A percentile compares a stretch with the other conserved stretches of the same genome.
phyloP scores from a whole-genome alignment of 2,329 filamentous ascomycete species.

The Coniochaeta pulveracea region DNA sequence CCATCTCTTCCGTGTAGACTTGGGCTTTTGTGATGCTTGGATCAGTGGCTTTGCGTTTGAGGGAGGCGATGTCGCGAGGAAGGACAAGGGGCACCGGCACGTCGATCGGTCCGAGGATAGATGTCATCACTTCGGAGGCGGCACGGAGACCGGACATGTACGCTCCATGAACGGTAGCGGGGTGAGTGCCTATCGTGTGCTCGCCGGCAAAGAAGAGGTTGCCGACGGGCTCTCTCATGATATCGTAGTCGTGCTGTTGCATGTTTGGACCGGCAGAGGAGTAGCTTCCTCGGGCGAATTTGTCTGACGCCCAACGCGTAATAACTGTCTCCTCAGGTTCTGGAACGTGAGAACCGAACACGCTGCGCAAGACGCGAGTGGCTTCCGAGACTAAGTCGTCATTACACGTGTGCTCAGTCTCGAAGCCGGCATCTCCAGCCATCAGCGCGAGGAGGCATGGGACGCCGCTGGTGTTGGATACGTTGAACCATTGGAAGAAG shows the following conservation, averaged over 20 bases:
- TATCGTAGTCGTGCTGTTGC: conserved; percentile 78
- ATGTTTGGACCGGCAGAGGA: conserved; percentile 84
- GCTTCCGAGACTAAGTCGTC: conserved; percentile 71
- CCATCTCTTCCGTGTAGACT: conserved; percentile 43
- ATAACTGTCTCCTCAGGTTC: conserved; percentile 76
- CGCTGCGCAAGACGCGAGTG: conserved; percentile 61
- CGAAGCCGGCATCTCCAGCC: conserved; percentile 87
- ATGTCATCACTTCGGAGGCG: conserved; percentile 73
- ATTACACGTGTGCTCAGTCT: conserved; percentile 69
- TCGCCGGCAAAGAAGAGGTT: conserved; percentile 94
- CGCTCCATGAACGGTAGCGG: conserved; percentile 92
- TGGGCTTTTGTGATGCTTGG: conserved; percentile 41
- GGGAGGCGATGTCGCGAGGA: conserved; percentile 38
- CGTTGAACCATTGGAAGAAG: conserved; percentile 98
- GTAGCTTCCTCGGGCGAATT: conserved; percentile 88
- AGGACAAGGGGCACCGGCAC: conserved; percentile 66
- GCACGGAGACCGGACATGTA: conserved; percentile 88
- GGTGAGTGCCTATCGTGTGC: conserved; percentile 90
- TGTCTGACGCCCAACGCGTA: conserved; percentile 85
- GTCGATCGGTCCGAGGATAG: conserved; percentile 70
- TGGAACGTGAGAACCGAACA: conserved; percentile 64
- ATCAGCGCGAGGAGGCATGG: conserved; percentile 85
- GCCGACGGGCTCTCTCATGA: conserved; percentile 74
- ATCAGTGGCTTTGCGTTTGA: conserved; percentile 44
- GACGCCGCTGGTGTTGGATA: conserved; percentile 76